Evolutionary conservation across 805 yeast genomes (phyloP), one percentile per base, ranked within the genome.

Genomic region (Suhomyces xylopsoci): DNA sequence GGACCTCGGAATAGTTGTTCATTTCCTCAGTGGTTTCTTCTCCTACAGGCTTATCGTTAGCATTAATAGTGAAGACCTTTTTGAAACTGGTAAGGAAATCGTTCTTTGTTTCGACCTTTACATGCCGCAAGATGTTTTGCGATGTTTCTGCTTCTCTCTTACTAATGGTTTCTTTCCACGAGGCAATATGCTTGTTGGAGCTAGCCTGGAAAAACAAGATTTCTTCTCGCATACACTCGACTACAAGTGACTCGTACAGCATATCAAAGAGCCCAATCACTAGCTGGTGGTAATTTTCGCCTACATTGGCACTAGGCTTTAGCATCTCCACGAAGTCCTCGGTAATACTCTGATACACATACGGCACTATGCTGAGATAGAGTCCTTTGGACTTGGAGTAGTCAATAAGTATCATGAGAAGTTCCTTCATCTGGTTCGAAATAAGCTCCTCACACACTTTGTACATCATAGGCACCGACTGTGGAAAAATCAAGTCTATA

Each of bases 1-100:
- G 92, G 55, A 89, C 77, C 59, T 87, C 91, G 1, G 87, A 81
- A 42, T 80, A 70, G 24, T 78, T 74, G 40, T 48, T 42, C n/a
- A 51, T 56, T 8, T 48, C 48, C n/a, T 47, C 51, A 14, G 41
- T 51, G 10, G 19, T 32, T 8, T 30, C 32, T 28, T 28, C n/a
- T 7, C 20, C 44, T 26, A 14, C 46, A 2, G 40, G 51, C 20
- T 30, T 42, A 2, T 45, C 50, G 8, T 49, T 30, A 5, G 53
- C 30, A 34, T 54, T 57, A 17, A 60, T 60, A 22, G 62, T 59
- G 48, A 65, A 65, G 5, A 64, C 67, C 50, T 65, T 65, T 15
- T 57, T 59, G 55, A 65, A 65, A 47, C 55, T 62, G 28, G 62
- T 51, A 46, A 65, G 55, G 50, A 65, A 65, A 49, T 65, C 69